These are phyloP conservation scores for Aspergillus piperis DNA, from an alignment of 2,329 filamentous ascomycete species.

Conservation along the genomic window DNA sequence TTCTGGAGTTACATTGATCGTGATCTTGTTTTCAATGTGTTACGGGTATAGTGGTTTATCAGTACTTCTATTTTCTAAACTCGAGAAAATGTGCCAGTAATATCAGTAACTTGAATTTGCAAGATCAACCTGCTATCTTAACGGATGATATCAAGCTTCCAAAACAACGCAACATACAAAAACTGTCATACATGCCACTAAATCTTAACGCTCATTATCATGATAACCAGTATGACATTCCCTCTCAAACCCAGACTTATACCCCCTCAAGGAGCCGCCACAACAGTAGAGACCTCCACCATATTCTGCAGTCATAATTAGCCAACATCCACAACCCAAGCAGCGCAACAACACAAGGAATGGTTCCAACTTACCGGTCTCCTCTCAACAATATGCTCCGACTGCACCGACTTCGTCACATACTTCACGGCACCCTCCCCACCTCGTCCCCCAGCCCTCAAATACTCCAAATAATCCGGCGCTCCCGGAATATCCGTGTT, in stretches of 20 bases:
- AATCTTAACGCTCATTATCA: too few relatives aligned
- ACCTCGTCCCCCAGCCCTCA: constrained; percentile 28
- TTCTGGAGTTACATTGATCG: neutral
- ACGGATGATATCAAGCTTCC: neutral
- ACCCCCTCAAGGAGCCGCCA: neutral
- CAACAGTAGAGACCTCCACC: constrained; percentile 24
- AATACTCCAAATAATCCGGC: constrained; percentile 45
- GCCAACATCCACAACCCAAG: neutral
- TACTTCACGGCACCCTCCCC: constrained; percentile 24
- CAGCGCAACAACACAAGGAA: neutral
- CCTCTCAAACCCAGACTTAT: neutral
- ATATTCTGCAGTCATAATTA: constrained; percentile 16
- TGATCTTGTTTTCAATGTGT: too few relatives aligned
- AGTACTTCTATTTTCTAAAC: too few relatives aligned
- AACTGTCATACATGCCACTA: neutral
- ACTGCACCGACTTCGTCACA: constrained; percentile 23
- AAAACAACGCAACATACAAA: neutral
- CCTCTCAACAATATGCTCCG: neutral
- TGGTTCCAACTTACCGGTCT: constrained; percentile 16
- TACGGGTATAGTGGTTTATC: too few relatives aligned
- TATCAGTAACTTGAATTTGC: too few relatives aligned
- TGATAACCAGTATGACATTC: neutral
- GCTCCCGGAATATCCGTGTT: constrained; percentile 45
- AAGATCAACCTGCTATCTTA: too few relatives aligned
- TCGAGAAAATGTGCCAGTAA: too few relatives aligned